Percentiles rank a stretch among this genome's conserved stretches.
These are phyloP conservation scores for Fusarium heterosporum DNA, from an alignment of 2,329 filamentous ascomycete species.

Conservation along the genomic window DNA sequence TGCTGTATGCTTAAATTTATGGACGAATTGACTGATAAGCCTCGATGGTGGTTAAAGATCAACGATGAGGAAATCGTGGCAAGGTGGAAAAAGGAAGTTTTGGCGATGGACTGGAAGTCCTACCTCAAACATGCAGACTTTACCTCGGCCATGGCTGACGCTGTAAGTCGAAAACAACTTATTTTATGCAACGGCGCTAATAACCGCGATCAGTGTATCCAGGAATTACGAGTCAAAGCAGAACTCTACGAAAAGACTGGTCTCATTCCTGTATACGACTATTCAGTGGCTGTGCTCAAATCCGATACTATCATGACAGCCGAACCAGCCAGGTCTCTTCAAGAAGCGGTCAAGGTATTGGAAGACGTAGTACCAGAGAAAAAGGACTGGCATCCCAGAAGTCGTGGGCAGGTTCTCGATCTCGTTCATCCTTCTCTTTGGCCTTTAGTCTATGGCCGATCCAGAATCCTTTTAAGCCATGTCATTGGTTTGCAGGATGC, in stretches of 20 bases:
- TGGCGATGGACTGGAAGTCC: background rate
- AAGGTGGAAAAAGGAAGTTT: conserved; percentile 5
- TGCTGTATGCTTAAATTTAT: conserved; percentile 51
- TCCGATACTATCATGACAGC: conserved; percentile 5
- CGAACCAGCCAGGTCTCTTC: background rate
- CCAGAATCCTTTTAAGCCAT: background rate
- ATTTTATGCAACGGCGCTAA: background rate
- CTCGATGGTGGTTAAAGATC: conserved; percentile 51
- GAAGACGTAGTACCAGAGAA: background rate
- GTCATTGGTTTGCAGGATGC: background rate
- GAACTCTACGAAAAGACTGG: background rate
- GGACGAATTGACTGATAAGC: conserved; percentile 53
- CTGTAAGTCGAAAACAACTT: background rate
- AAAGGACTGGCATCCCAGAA: conserved; percentile 17
- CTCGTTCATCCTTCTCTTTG: conserved; percentile 25
- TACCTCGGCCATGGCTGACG: background rate
- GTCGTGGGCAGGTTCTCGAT: background rate
- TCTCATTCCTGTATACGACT: background rate
- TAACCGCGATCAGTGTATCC: background rate
- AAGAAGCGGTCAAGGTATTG: background rate
- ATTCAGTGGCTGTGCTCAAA: background rate
- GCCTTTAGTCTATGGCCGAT: conserved; percentile 27
- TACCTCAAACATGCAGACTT: background rate
- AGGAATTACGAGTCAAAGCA: background rate
- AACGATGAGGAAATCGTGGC: conserved; percentile 22